Percentiles rank a stretch among this genome's conserved stretches.
phyloP scores from a whole-genome alignment of 345 rosid genomes.

The Boechera divaricarpa region DNA sequence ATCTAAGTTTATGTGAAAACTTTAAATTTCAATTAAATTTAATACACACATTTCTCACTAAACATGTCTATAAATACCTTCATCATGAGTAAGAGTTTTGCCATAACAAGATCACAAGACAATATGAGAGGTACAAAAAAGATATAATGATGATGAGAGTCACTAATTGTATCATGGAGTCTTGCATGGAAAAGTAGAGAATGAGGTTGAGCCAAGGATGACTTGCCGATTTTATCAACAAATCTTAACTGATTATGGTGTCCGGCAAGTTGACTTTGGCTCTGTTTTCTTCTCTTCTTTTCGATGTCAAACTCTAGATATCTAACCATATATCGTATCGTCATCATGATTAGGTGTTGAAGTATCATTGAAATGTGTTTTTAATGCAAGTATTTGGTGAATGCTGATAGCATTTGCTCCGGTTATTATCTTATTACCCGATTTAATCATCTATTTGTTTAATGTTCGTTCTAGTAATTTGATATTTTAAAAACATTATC shows the following conservation, averaged over 20 bases:
- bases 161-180: slow-evolving; percentile 12
- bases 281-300: slow-evolving; percentile 44
- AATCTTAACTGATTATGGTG: slow-evolving; percentile 8
- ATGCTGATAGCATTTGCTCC: not conserved
- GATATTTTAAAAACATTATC: too few species aligned
- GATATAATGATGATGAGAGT: slow-evolving; percentile 13
- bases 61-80: slow-evolving; percentile 4
- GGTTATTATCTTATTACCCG: too few species aligned
- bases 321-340: not conserved
- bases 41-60: not conserved
- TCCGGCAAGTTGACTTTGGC: slow-evolving; percentile 45
- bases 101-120: slow-evolving; percentile 28
- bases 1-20: not conserved
- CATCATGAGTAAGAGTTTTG: not conserved
- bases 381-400: not conserved
- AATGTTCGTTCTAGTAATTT: too few species aligned
- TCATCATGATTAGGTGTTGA: not conserved
- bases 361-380: not conserved
- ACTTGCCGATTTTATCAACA: slow-evolving; percentile 36
- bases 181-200: slow-evolving; percentile 41
- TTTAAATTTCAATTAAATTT: not conserved
- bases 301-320: slow-evolving; percentile 32
- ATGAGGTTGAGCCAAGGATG: slow-evolving; percentile 48
- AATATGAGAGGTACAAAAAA: slow-evolving; percentile 8
- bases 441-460: too few species aligned